A percentile compares a stretch with the other conserved stretches of the same genome.
These are phyloP conservation scores for Cavenderia fasciculata DNA, from an alignment of 78 protist species.

Conservation along the genomic window DNA sequence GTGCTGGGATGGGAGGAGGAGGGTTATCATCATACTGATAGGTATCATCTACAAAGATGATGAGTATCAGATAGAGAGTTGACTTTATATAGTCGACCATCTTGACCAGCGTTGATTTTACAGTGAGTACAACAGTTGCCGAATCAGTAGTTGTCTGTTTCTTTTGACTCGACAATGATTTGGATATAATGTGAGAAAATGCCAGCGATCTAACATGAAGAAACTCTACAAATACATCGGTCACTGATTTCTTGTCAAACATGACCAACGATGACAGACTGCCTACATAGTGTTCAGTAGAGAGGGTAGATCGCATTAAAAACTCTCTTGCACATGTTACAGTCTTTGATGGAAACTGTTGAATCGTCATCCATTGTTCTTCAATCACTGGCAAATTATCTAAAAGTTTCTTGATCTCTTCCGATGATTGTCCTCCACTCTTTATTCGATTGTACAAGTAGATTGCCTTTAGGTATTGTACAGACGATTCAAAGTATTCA, in stretches of 20 bases:
- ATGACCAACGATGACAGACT: slow-evolving; percentile 33
- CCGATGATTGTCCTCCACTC: neutral
- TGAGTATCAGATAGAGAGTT: slow-evolving; percentile 10
- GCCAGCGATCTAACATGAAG: neutral
- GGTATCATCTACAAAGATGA: no score
- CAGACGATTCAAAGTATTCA: slow-evolving; percentile 52
- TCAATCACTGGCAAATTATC: slow-evolving; percentile 28
- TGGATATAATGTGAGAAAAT: neutral
- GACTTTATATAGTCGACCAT: slow-evolving; percentile 8
- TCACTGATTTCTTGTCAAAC: slow-evolving; percentile 44
- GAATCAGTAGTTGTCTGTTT: no score
- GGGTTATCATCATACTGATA: no score
- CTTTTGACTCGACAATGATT: no score
- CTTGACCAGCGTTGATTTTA: no score
- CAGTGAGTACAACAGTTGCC: no score
- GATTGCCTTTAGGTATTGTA: slow-evolving; percentile 37
- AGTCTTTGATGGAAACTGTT: slow-evolving; percentile 52
- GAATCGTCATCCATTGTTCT: slow-evolving; percentile 28
- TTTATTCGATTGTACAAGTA: slow-evolving; percentile 1
- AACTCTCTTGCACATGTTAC: slow-evolving; percentile 5
- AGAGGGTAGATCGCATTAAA: neutral
- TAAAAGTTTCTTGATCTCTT: slow-evolving; percentile 1
- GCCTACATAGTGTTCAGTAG: slow-evolving; percentile 63
- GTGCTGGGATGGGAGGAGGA: neutral
- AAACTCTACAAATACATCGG: slow-evolving; percentile 15